A percentile compares a stretch with the other conserved stretches of the same genome.
These are phyloP conservation scores for Candida insectorum DNA, from an alignment of 805 yeast species.

Conservation along the genomic window DNA sequence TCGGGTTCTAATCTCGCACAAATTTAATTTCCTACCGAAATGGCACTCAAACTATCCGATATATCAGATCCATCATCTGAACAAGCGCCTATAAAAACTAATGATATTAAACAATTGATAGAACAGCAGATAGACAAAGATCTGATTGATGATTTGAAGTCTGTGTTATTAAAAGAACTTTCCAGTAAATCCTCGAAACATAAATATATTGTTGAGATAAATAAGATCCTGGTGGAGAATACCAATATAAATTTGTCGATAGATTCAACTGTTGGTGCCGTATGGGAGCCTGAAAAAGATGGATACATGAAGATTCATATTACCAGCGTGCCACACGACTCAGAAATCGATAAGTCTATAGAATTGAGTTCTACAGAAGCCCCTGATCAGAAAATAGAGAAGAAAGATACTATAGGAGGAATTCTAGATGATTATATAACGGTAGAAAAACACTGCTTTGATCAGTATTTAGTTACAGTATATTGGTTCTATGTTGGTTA, in stretches of 20 bases:
- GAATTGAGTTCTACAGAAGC: neutral
- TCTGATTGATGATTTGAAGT: constrained; percentile 23
- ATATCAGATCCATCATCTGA: constrained; percentile 7
- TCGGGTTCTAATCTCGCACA: no score
- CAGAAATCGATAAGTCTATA: neutral
- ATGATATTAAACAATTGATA: constrained; percentile 13
- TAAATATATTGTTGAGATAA: constrained; percentile 45
- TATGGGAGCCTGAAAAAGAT: constrained; percentile 57
- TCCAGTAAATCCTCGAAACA: constrained; percentile 48
- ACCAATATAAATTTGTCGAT: constrained; percentile 21
- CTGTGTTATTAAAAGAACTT: constrained; percentile 30
- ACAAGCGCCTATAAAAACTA: constrained; percentile 19
- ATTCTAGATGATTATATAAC: constrained; percentile 17
- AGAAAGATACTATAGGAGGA: constrained; percentile 10
- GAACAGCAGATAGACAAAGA: constrained; percentile 1
- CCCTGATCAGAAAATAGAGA: neutral
- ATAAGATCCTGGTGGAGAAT: constrained; percentile 17
- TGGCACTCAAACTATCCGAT: constrained; percentile 2
- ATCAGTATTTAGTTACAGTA: constrained; percentile 4
- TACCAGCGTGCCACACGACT: constrained; percentile 21
- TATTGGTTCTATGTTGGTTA: constrained; percentile 12
- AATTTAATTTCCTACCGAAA: no score
- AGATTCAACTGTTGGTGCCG: constrained; percentile 45
- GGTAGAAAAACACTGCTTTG: neutral
- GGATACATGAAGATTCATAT: constrained; percentile 38